Evolutionary conservation across 2,329 filamentous ascomycete species (phyloP).

Genomic region (Ophiostoma quercus): DNA sequence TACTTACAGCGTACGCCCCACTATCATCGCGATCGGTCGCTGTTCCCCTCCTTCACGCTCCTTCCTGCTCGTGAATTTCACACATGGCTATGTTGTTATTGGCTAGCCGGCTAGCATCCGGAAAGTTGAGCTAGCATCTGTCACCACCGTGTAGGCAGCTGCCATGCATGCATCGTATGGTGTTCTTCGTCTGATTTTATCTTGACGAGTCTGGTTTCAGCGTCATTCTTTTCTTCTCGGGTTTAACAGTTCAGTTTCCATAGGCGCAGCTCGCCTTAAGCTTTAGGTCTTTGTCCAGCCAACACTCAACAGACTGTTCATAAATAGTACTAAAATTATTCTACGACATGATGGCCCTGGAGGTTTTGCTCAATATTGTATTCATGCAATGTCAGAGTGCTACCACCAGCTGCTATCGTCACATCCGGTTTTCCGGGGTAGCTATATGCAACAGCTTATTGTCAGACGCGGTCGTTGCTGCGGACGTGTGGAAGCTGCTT

Average conservation of each 20-base stretch:
- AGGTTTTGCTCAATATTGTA: no score
- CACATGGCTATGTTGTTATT: background rate
- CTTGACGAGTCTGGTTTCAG: background rate
- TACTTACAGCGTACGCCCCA: background rate
- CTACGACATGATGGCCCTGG: background rate
- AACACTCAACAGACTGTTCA: background rate
- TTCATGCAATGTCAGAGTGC: background rate
- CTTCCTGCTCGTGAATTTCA: background rate
- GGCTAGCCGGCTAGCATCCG: background rate
- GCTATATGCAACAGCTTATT: background rate
- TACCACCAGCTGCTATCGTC: background rate
- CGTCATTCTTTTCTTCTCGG: background rate
- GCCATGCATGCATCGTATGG: background rate
- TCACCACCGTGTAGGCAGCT: background rate
- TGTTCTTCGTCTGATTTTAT: background rate
- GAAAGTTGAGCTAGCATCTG: background rate
- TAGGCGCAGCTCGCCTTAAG: background rate
- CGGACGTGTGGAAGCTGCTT: background rate
- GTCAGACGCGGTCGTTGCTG: background rate
- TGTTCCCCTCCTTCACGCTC: background rate
- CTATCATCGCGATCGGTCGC: conserved; percentile 3
- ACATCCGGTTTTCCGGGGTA: background rate
- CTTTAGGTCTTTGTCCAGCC: background rate
- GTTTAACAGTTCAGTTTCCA: background rate
- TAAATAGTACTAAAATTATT: background rate